Evolutionary conservation across 768 basidiomycete genomes (phyloP), one percentile per base, ranked within the genome.

Genomic region (Rhodosporidiobolus odoratus): DNA sequence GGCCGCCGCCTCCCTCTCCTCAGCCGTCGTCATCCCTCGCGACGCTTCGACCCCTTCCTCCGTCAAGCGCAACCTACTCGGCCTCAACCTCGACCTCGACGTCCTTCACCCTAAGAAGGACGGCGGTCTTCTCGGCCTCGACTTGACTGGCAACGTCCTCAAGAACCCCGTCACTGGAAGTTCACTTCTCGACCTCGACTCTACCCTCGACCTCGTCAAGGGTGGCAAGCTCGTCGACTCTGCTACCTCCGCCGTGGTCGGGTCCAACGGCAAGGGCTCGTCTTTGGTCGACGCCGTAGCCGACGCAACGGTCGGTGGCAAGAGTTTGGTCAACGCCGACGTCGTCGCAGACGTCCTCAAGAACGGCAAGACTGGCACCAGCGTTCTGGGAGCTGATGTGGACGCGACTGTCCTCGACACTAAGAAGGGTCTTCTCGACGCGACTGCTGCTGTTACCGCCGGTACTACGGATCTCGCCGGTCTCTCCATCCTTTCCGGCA

Each of bases 1-100:
- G 37, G 27, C 41, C 48, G 45, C 65, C 19, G 37, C 65, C 48
- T 59, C 58, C 5, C 58, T 66, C 58, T 27, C 58, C n/a, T 37
- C 41, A 12, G 45, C 58, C 58, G 41, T 54, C 58, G 25, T 35
- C 54, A 35, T 56, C 54, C 30, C 54, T 56, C 54, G 16, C 54
- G 23, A 35, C 47, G 45, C 23, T 47, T 37, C 57, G 4, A 48
- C 41, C 47, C 58, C 35, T 58, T 3, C 57, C 56, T 35, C 56
- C 56, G 2, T 15, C 35, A 21, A 52, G 45, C 58, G n/a, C 30
- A 35, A 12, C 34, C 34, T 56, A 4, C 34, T 56, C 32, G 34
- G 23, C 34, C 54, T 56, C 54, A 21, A 34, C 54, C 16, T 25
- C 54, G 54, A 27, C 27, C n/a, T 27, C 27, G 7, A 6, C 9